Evolutionary conservation across 2,329 filamentous ascomycete genomes (phyloP), one percentile per base, ranked within the genome.

Genomic region (Diaporthe aspalathi): DNA sequence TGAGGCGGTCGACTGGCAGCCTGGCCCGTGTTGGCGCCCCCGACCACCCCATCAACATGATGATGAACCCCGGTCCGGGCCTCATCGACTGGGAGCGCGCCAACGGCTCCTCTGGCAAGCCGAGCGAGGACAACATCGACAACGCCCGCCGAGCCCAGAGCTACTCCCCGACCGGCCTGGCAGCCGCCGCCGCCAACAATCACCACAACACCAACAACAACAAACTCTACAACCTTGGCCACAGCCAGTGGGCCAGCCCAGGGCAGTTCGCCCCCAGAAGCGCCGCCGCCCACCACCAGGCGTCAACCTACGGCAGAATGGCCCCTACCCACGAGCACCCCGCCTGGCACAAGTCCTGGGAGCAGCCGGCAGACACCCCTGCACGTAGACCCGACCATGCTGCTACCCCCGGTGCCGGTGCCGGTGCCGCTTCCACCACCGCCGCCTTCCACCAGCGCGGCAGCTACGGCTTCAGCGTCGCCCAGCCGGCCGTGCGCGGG

Each of bases 31-130:
- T 56, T 3, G 49, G 27, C n/a, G 38, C 24, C 5, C 17, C 24
- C 8, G 40, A 43, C n/a, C 17, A 40, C 54, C 17, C 8, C 29
- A 27, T 9, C 35, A n/a, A n/a, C n/a, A n/a, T n/a, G n/a, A 35
- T 35, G 5, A 35, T 9, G 5, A 35, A 9, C 32, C 9, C 9
- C 52, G 5, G 11, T 3, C 49, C 6, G 67, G 70, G 70, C 45
- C 67, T 72, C 6, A 45, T 70, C 2, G 67, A 56, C 54, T 70
- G 60, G 45, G 57, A 70, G 67, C 38, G 27, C n/a, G 52, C 60
- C 32, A 45, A 72, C 67, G 35, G 67, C 35, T 9, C 16, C 57
- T 32, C 7, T 3, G 17, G 2, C 35, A 47, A 45, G 22, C 29
- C 29, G 9, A 24, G 38, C 1, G 43, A 53, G 17, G 50, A 27